A percentile compares a stretch with the other conserved stretches of the same genome.
These are phyloP conservation scores for Ilyonectria robusta DNA, from an alignment of 2,329 filamentous ascomycete species.

Conservation along the genomic window DNA sequence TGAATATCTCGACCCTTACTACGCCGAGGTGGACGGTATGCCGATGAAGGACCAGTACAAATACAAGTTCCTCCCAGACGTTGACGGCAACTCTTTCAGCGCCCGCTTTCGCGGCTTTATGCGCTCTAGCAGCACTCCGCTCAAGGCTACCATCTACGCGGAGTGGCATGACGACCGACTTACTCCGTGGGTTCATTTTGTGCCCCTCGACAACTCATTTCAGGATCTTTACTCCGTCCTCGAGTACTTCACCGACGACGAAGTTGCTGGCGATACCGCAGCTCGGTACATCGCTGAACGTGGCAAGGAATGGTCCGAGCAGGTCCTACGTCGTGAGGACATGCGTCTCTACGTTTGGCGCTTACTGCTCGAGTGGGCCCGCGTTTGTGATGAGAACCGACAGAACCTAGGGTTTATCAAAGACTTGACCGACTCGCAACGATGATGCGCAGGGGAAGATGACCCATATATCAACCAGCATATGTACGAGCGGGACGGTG, in stretches of 20 bases:
- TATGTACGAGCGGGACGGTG: slow-evolving; percentile 26
- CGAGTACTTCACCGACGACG: slow-evolving; percentile 74
- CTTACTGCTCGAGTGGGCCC: slow-evolving; percentile 70
- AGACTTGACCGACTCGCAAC: slow-evolving; percentile 53
- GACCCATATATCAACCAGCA: slow-evolving; percentile 29
- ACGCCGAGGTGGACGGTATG: slow-evolving; percentile 49
- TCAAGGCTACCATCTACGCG: slow-evolving; percentile 80
- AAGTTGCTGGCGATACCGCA: slow-evolving; percentile 63
- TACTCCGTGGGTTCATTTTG: slow-evolving; percentile 79
- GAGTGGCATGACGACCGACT: slow-evolving; percentile 83
- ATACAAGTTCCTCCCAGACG: slow-evolving; percentile 78
- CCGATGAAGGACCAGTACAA: slow-evolving; percentile 65
- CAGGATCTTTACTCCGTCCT: slow-evolving; percentile 76
- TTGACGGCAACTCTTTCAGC: slow-evolving; percentile 78
- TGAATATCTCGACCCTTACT: slow-evolving; percentile 56
- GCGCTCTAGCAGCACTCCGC: slow-evolving; percentile 73
- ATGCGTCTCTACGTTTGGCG: slow-evolving; percentile 77
- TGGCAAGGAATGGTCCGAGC: slow-evolving; percentile 73
- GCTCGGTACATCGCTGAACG: slow-evolving; percentile 72
- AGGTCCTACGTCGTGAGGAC: slow-evolving; percentile 74
- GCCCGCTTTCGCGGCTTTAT: slow-evolving; percentile 76
- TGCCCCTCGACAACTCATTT: slow-evolving; percentile 78
- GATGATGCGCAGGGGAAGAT: slow-evolving; percentile 23
- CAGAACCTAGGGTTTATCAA: slow-evolving; percentile 60
- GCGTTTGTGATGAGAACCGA: slow-evolving; percentile 63